Conservation (phyloP, 2,329 filamentous ascomycete genomes). For the Fusarium phyllophilum region DNA sequence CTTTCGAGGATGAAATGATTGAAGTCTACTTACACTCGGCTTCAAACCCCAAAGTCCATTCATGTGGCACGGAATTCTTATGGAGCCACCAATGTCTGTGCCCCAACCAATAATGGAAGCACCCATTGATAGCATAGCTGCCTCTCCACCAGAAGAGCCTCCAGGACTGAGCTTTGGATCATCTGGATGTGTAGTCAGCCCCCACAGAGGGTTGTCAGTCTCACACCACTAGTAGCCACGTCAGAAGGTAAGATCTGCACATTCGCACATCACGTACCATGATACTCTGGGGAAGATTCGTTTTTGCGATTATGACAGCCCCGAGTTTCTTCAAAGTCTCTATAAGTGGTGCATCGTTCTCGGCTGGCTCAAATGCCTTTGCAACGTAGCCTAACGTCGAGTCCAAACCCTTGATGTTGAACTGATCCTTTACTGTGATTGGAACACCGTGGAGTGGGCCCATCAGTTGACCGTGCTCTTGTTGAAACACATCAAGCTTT, state of each 20-base stretch:
- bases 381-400: background rate
- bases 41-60: background rate
- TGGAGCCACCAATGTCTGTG: background rate
- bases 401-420: background rate
- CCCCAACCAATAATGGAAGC: background rate
- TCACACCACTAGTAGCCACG: background rate
- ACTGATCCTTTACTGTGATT: background rate
- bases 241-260: background rate
- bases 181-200: background rate
- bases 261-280: background rate
- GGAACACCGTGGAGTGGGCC: background rate
- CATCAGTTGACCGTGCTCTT: background rate
- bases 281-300: background rate
- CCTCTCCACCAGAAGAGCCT: background rate
- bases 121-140: background rate
- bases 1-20: background rate
- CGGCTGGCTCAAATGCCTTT: background rate
- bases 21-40: background rate
- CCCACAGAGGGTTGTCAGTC: background rate
- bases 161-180: background rate
- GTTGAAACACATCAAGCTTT: background rate
- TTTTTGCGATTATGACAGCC: background rate
- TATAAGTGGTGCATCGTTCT: background rate
- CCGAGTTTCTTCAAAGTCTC: background rate
- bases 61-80: background rate